phyloP scores from a whole-genome alignment of 345 rosid genomes.

The Ricinus communis region DNA sequence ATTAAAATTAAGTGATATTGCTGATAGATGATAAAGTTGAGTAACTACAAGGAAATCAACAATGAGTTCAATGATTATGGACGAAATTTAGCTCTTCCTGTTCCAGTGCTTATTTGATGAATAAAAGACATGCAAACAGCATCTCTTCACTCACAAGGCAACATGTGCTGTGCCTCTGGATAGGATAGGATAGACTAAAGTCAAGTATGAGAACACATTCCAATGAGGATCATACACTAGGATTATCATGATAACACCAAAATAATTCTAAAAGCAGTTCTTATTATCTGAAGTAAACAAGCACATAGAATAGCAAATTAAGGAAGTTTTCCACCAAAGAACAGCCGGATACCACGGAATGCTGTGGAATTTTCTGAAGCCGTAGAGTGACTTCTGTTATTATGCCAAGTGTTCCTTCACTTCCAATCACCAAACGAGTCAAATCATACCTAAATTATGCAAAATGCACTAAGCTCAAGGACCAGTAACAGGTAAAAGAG shows the following conservation, averaged over 20 bases:
- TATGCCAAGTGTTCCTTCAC: constrained; percentile 93
- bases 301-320: not conserved
- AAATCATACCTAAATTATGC: constrained; percentile 63
- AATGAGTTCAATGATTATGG: not conserved
- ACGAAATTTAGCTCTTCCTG: not conserved
- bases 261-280: not conserved
- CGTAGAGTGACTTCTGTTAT: constrained; percentile 83
- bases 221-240: not conserved
- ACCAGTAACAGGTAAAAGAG: not conserved
- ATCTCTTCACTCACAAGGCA: not conserved
- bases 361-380: constrained; percentile 86
- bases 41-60: not conserved
- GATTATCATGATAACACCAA: not conserved
- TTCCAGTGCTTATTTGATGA: not conserved
- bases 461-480: constrained; percentile 17
- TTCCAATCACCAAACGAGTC: constrained; percentile 87
- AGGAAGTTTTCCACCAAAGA: constrained; percentile 2
- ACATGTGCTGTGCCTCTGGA: not conserved
- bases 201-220: no score
- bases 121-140: not conserved
- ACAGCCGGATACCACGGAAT: constrained; percentile 68
- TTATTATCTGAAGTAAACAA: not conserved
- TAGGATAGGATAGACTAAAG: not conserved
- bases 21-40: not conserved
- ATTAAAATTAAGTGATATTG: not conserved